Base-by-base conservation (phyloP, 495 filamentous ascomycete genomes). In the Pyrenula aspistea region DNA sequence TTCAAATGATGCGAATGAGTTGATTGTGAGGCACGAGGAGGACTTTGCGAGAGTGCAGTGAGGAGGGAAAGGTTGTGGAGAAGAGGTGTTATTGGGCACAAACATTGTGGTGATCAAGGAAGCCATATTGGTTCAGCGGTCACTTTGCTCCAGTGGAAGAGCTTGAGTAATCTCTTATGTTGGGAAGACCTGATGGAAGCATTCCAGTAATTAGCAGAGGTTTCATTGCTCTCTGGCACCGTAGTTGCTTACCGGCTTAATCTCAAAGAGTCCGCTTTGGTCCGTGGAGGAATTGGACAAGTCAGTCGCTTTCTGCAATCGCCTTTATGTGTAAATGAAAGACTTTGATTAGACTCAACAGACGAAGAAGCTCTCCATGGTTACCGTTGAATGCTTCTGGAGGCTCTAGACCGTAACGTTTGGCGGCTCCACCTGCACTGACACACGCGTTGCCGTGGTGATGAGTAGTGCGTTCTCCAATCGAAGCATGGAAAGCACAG, bases 21-120 rank as follows among this genome's bases (percentile, higher is more conserved):
- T 31, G 63, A 56, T 56, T 58, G 25, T 49, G 60, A 63, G 47
- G 42, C 57, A 59, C 63, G 59, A 68, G 50, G 62, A 51, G 25
- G 57, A 66, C 53, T 67, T 61, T 54, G 63, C 62, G 54, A 68
- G 63, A 55, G 61, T 64, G 57, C 65, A 52, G 8, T 52, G 64
- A 19, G 65, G 55, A 66, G 69, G 53, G 62, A 67, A 59, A 65
- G 66, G 60, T 60, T 66, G 56, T 68, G 65, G 63, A 57, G 63
- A 65, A 56, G 62, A 62, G 57, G 68, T 71, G 59, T 61, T 57
- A 62, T 63, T 55, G 67, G 71, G 71, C 58, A 84, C 83, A 63
- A 79, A 86, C 83, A 86, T 86, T 68, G 83, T 86, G 60, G 78
- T 83, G 69, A 85, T 82, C 71, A 86, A 82, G 55, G 82, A 83